Percentiles rank a stretch among this genome's conserved stretches.
Conservation (phyloP, 257 asterid species). For the Solanum rostratum region DNA sequence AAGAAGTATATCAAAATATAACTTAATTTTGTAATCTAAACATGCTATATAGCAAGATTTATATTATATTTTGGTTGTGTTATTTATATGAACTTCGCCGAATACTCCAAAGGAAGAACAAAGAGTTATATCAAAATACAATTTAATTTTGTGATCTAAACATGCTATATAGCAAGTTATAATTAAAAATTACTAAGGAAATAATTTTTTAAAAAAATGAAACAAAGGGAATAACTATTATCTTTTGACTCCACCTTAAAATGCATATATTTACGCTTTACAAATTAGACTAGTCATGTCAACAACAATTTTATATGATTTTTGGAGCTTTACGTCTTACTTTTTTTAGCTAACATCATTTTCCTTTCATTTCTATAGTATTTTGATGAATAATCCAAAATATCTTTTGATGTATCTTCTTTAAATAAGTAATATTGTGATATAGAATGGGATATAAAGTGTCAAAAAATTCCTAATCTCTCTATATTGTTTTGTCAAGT, state of each 20-base stretch:
- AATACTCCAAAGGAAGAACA: not conserved
- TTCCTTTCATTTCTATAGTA: not conserved
- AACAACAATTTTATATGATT: not conserved
- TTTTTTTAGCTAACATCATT: not conserved
- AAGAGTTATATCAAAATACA: no score
- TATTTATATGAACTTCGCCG: not conserved
- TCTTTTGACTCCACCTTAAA: not conserved
- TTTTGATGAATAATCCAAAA: not conserved
- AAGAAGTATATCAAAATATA: not conserved
- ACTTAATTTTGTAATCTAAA: not conserved
- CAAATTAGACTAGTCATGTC: not conserved
- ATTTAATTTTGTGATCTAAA: no score
- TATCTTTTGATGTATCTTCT: not conserved
- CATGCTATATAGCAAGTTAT: no score
- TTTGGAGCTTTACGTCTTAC: not conserved
- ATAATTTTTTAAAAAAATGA: no score
- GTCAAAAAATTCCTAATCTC: not conserved
- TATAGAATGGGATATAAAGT: not conserved
- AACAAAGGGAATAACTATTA: fast-evolving
- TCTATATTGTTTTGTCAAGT: not conserved
- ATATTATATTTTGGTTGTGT: not conserved
- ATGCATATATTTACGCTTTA: not conserved
- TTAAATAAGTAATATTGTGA: not conserved
- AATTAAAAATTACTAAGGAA: no score
- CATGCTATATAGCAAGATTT: no score